phyloP scores from a whole-genome alignment of 169 alveolate genomes.

The Plasmodium berghei region DNA sequence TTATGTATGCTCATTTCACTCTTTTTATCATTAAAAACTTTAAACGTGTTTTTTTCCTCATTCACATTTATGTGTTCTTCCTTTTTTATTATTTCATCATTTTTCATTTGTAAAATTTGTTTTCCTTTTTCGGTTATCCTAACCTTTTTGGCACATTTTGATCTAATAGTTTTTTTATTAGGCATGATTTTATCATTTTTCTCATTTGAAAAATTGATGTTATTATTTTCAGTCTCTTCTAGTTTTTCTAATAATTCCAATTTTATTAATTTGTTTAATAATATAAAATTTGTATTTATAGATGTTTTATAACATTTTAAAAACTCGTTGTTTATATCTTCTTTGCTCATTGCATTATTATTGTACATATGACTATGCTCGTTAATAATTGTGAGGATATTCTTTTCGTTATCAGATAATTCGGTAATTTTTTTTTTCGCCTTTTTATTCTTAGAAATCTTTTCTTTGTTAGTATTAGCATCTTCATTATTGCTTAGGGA shows the following conservation, averaged over 20 bases:
- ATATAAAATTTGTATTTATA: slow-evolving; percentile 20
- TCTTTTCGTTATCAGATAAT: slow-evolving; percentile 39
- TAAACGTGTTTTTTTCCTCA: too few species aligned
- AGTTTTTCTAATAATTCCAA: slow-evolving; percentile 24
- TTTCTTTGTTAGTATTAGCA: slow-evolving; percentile 15
- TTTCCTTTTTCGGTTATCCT: slow-evolving; percentile 58
- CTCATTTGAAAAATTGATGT: background rate
- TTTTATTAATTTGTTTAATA: slow-evolving; percentile 26
- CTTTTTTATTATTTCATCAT: slow-evolving; percentile 4
- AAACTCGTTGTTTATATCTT: slow-evolving; percentile 45
- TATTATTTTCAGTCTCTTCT: slow-evolving; percentile 15
- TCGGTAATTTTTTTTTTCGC: slow-evolving; percentile 7
- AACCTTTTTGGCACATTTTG: slow-evolving; percentile 32
- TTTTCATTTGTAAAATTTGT: slow-evolving; percentile 9
- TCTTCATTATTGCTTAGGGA: background rate
- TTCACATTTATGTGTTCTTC: too few species aligned
- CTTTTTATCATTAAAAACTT: background rate
- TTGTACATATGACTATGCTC: slow-evolving; percentile 30
- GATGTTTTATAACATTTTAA: slow-evolving; percentile 32
- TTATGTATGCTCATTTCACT: background rate
- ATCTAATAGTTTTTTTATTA: slow-evolving; percentile 13
- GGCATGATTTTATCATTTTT: background rate
- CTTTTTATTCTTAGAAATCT: too few species aligned
- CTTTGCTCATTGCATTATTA: slow-evolving; percentile 41
- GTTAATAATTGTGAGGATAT: slow-evolving; percentile 10